Conservation (phyloP, 495 filamentous ascomycete genomes). For the Letharia lupina region DNA sequence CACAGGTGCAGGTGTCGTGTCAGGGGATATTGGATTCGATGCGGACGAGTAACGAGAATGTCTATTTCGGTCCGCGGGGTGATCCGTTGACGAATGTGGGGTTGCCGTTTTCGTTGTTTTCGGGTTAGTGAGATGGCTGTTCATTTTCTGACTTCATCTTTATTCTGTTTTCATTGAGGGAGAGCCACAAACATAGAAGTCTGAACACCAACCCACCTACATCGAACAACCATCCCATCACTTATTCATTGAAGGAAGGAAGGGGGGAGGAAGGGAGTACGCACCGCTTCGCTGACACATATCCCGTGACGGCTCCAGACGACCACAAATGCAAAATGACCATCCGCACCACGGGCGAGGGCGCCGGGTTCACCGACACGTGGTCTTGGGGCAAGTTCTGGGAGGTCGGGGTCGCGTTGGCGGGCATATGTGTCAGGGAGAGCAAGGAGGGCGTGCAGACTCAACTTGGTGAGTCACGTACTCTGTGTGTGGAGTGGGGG, state of each 20-base stretch:
- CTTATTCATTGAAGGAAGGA: too few species aligned
- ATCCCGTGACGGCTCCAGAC: neutral
- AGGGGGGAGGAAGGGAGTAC: too few species aligned
- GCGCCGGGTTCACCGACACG: neutral
- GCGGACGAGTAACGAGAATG: neutral
- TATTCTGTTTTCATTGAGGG: too few species aligned
- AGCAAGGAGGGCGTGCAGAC: neutral
- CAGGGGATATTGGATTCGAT: neutral
- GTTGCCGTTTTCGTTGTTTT: neutral
- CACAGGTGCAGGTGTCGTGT: neutral
- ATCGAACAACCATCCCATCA: too few species aligned
- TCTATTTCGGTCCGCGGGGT: neutral
- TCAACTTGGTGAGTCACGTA: neutral
- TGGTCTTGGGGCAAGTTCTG: neutral
- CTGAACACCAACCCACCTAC: too few species aligned
- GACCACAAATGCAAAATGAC: neutral
- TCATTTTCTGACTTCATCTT: too few species aligned
- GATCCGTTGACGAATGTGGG: neutral
- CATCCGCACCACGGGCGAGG: neutral
- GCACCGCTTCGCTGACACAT: too few species aligned
- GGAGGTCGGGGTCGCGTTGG: neutral
- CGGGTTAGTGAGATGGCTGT: too few species aligned
- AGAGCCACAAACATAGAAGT: too few species aligned
- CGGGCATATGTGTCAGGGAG: neutral
- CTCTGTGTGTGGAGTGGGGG: too few species aligned